These are phyloP conservation scores for Clarireedia paspali DNA, from an alignment of 2,329 filamentous ascomycete species.

Conservation along the genomic window DNA sequence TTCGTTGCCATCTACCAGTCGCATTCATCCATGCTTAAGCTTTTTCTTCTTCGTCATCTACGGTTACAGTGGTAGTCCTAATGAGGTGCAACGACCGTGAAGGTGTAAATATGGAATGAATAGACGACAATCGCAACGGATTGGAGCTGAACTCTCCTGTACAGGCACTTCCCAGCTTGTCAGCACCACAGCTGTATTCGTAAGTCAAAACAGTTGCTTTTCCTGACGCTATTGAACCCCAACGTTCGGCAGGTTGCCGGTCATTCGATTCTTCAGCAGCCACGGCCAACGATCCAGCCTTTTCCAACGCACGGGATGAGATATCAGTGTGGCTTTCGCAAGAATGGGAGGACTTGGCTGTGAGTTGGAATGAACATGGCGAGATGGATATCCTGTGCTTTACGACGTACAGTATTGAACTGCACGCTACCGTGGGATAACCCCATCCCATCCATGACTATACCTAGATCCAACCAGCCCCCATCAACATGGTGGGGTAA, in stretches of 20 bases:
- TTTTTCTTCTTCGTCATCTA: neutral
- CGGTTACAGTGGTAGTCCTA: neutral
- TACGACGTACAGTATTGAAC: neutral
- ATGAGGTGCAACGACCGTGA: neutral
- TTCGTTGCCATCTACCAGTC: neutral
- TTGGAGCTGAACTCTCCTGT: too few species aligned
- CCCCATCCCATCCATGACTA: neutral
- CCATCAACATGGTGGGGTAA: constrained; percentile 3
- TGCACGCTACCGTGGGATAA: neutral
- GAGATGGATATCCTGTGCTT: neutral
- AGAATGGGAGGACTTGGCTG: neutral
- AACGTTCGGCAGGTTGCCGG: too few species aligned
- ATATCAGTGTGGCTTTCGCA: too few species aligned
- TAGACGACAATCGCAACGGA: neutral
- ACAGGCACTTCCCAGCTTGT: too few species aligned
- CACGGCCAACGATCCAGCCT: too few species aligned
- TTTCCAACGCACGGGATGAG: too few species aligned
- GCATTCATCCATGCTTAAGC: neutral
- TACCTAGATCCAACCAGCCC: neutral
- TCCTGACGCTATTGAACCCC: too few species aligned
- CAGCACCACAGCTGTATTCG: too few species aligned
- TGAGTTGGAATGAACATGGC: neutral
- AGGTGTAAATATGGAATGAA: neutral
- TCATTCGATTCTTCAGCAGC: too few species aligned
- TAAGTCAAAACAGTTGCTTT: too few species aligned